Base-by-base conservation (phyloP, 2,329 filamentous ascomycete species). In the Aspergillus oerlinghausenensis region DNA sequence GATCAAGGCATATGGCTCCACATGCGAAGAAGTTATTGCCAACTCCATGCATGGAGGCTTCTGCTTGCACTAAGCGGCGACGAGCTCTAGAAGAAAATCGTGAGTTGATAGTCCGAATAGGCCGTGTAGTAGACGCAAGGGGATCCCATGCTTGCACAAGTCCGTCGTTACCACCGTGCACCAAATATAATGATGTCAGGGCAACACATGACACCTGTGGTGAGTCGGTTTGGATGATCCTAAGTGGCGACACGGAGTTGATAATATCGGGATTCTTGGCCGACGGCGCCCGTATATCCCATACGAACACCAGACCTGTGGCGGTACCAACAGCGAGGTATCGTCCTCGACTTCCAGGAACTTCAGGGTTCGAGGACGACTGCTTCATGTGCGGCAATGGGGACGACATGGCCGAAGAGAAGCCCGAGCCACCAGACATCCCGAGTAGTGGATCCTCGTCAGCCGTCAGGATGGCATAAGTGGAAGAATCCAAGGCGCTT, bases 81-180 rank as follows among this genome's bases (percentile, higher is more conserved):
- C 92, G 89, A 51, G 92, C 88, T 28, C 91, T 86, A 7, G 89
- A 88, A 1, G 89, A 89, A 63, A 93, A 92, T 14, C 89, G 86
- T 2, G 91, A 90, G 69, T 96, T 92, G 54, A 99, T 80, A 0
- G 92, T 97, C 42, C 92, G 86, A 52, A 97, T 83, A 0, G 94
- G 90, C 21, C 88, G 85, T 19, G 82, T 75, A 0, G 83, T 88
- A 1, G 93, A 97, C 1, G 88, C 90, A 49, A 99, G 79, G n/a
- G 89, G 90, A 76, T 99, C 94, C 94, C 94, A 99, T 5, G 92
- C 90, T 72, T 97, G 94, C 4, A 96, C 93, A 3, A 97, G 83
- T 0, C 94, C 93, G 74, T 99, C 94, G 63, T 89, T 96, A 26
- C 94, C 94, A 51, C 94, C 94, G 70, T 96, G 90, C 6, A 97